Conservation (phyloP, 2,329 filamentous ascomycete species). For the Calonectria pseudoreteaudii region DNA sequence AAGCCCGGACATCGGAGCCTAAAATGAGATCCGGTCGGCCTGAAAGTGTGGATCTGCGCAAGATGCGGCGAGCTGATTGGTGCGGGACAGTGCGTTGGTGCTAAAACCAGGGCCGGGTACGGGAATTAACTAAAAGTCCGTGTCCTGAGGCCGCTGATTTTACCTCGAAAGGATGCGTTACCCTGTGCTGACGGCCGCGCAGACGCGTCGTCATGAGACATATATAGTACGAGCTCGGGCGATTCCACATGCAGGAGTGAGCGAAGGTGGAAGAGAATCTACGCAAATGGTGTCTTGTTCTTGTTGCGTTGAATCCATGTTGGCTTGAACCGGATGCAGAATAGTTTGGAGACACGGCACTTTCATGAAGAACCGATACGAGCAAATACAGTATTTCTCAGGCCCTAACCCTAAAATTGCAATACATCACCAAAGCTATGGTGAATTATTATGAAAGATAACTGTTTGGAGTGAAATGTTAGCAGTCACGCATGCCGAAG, state of each 20-base stretch:
- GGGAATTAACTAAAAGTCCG: background rate
- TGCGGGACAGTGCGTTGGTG: background rate
- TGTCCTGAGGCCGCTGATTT: background rate
- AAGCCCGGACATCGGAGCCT: conserved; percentile 32
- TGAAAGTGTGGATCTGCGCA: background rate
- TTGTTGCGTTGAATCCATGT: background rate
- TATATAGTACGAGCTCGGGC: background rate
- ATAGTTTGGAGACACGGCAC: background rate
- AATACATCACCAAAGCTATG: too few species aligned
- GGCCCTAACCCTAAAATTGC: too few species aligned
- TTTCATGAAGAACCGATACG: background rate
- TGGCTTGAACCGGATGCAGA: background rate
- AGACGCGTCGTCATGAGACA: background rate
- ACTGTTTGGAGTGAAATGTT: too few species aligned
- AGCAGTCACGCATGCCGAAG: too few species aligned
- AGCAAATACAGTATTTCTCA: too few species aligned
- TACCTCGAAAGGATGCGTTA: background rate
- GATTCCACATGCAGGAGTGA: background rate
- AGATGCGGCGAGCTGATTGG: background rate
- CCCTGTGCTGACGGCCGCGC: background rate
- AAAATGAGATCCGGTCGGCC: conserved; percentile 23
- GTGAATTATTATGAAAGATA: too few species aligned
- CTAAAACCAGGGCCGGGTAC: background rate
- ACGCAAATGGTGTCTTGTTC: background rate
- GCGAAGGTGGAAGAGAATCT: background rate